These are phyloP conservation scores for Diphasiastrum complanatum DNA, from an alignment of 83 land plant species.

Conservation along the genomic window DNA sequence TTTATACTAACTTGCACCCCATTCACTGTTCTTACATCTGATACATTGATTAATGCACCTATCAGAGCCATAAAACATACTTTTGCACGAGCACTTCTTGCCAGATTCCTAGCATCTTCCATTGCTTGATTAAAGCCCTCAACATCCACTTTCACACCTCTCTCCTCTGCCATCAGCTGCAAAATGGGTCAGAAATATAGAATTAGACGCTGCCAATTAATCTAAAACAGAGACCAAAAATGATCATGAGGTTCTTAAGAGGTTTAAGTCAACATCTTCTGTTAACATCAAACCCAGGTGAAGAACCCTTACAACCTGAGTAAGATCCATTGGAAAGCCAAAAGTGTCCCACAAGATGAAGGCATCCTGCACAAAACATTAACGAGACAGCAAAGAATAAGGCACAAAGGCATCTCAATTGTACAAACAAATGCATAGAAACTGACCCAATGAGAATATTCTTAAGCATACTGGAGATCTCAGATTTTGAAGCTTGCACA, in stretches of 20 bases:
- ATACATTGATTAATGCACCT: no score
- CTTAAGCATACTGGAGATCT: no score
- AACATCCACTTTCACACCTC: slow-evolving; percentile 62
- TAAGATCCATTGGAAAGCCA: slow-evolving; percentile 88
- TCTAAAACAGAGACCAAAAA: neutral
- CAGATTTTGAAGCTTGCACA: no score
- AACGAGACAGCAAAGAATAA: neutral
- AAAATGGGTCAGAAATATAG: slow-evolving; percentile 3
- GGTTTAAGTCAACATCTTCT: neutral
- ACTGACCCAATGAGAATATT: no score
- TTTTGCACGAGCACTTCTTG: slow-evolving; percentile 74
- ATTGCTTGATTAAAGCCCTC: slow-evolving; percentile 68
- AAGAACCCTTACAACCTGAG: slow-evolving; percentile 63
- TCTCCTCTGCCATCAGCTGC: slow-evolving; percentile 96
- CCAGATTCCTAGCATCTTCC: slow-evolving; percentile 84
- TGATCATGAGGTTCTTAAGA: no score
- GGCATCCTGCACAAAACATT: slow-evolving; percentile 63
- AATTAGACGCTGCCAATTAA: neutral
- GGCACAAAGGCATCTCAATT: no score
- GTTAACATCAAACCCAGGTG: neutral
- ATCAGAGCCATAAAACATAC: slow-evolving; percentile 23
- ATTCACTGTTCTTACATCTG: no score
- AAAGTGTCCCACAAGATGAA: slow-evolving; percentile 91
- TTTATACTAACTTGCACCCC: no score
- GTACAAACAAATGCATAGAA: no score